Evolutionary conservation across 148 eudicot species (phyloP).

Genomic region (Silene conica): DNA sequence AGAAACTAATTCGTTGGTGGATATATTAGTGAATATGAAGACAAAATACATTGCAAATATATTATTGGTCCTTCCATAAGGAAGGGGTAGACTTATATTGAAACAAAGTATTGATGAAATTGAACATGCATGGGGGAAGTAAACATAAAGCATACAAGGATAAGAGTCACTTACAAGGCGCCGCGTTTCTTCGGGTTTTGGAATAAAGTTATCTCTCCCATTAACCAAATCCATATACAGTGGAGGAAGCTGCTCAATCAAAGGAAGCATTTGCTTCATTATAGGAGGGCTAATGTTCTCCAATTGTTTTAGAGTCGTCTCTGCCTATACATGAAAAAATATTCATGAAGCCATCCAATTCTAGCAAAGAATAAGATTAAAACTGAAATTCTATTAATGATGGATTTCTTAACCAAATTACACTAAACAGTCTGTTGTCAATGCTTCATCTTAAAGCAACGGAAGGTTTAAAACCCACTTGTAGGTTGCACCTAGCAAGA

Average conservation of each 20-base stretch:
- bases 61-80: not conserved
- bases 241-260: conserved; percentile 94
- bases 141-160: not conserved
- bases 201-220: conserved; percentile 82
- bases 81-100: not conserved
- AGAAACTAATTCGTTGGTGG: not conserved
- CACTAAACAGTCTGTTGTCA: not conserved
- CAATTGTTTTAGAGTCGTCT: conserved; percentile 85
- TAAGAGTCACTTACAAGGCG: conserved; percentile 56
- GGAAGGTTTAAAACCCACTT: not conserved
- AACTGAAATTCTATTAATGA: not conserved
- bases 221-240: conserved; percentile 88
- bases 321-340: conserved; percentile 48
- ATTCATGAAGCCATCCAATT: not conserved
- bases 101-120: not conserved
- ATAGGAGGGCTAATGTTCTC: conserved; percentile 88
- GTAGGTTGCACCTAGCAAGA: not conserved
- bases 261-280: conserved; percentile 90
- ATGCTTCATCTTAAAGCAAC: not conserved
- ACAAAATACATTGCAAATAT: too few species aligned
- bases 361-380: conserved; percentile 4
- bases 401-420: not conserved
- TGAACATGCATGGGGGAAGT: conserved; percentile 2
- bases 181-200: conserved; percentile 91
- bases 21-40: too few species aligned